A percentile compares a stretch with the other conserved stretches of the same genome.
These are phyloP conservation scores for Platanthera zijinensis DNA, from an alignment of 106 monocot genomes.

Conservation along the genomic window DNA sequence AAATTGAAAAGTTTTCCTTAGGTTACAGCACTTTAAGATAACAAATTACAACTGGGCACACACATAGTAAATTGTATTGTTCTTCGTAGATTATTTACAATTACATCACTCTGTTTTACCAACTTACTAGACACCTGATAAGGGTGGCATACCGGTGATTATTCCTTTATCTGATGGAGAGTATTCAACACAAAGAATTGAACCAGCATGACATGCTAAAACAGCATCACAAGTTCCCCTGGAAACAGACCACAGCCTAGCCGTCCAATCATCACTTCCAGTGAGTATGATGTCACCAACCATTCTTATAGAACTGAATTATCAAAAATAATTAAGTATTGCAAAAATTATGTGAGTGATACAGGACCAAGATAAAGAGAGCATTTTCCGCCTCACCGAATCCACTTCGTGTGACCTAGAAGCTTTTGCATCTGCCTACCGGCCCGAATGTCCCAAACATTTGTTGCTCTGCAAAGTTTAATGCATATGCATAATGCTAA, in stretches of 20 bases:
- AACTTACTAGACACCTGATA: not conserved
- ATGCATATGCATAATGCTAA: not conserved
- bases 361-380: not conserved
- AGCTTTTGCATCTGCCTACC: constrained; percentile 92
- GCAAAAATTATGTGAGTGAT: not conserved
- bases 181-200: constrained; percentile 85
- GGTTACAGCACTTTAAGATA: not conserved
- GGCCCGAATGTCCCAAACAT: constrained; percentile 97
- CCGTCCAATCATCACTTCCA: constrained; percentile 99
- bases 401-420: constrained; percentile 96
- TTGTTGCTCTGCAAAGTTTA: constrained; percentile 54
- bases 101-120: not conserved
- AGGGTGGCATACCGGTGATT: constrained; percentile 63
- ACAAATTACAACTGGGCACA: not conserved
- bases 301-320: constrained; percentile 87
- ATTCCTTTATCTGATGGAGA: constrained; percentile 89
- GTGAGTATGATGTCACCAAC: constrained; percentile 80
- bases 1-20: constrained; percentile 5
- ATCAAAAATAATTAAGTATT: constrained; percentile 4
- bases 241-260: constrained; percentile 90
- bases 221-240: constrained; percentile 96
- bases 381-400: constrained; percentile 34
- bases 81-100: not conserved
- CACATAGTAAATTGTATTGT: not conserved
- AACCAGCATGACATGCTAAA: constrained; percentile 97